Conservation (phyloP, 257 asterid genomes). For the Jacaranda mimosifolia region DNA sequence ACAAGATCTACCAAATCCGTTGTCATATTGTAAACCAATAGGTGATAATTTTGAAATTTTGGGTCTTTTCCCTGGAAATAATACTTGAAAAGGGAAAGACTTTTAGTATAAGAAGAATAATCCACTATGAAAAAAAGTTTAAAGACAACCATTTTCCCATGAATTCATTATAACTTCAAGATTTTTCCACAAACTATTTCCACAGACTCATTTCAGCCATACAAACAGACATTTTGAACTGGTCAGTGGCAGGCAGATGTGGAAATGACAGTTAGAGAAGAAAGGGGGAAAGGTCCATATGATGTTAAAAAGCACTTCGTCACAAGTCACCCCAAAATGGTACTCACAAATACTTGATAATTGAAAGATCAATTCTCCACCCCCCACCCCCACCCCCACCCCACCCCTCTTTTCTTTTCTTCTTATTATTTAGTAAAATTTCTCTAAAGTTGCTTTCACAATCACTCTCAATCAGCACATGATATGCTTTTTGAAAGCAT, state of each 20-base stretch:
- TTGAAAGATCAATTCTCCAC: conserved; percentile 53
- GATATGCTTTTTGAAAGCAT: conserved; percentile 57
- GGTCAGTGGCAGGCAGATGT: conserved; percentile 49
- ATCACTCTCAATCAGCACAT: conserved; percentile 63
- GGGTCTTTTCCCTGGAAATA: neutral
- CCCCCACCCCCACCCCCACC: conserved; percentile 9
- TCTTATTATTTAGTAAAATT: too few species aligned
- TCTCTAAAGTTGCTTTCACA: conserved; percentile 60
- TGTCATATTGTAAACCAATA: conserved; percentile 1
- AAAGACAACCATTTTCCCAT: too few species aligned
- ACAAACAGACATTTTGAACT: conserved; percentile 49
- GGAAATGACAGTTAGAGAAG: conserved; percentile 53
- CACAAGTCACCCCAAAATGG: conserved; percentile 47
- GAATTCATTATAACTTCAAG: too few species aligned
- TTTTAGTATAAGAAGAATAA: neutral
- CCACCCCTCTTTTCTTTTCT: neutral
- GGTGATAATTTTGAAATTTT: neutral
- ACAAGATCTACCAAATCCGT: conserved; percentile 28
- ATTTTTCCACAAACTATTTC: too few species aligned
- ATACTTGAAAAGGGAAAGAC: neutral
- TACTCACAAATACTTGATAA: conserved; percentile 45
- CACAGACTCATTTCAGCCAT: too few species aligned
- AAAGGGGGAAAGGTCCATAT: conserved; percentile 18
- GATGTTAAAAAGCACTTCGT: conserved; percentile 37
- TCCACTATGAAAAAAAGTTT: neutral